phyloP scores from a whole-genome alignment of 2,329 filamentous ascomycete genomes.

The Scytalidium lignicola region DNA sequence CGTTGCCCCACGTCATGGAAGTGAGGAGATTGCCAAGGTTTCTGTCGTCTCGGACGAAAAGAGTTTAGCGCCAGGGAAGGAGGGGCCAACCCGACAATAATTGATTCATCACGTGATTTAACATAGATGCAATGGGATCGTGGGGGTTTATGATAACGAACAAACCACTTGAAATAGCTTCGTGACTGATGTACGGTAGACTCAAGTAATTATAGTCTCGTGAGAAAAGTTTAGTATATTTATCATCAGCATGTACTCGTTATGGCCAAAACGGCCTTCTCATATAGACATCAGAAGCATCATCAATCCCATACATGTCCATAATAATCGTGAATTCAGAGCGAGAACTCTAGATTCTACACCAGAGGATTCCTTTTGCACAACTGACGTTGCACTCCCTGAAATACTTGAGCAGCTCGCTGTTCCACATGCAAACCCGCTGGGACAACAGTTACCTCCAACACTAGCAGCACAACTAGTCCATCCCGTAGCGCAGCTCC shows the following conservation, averaged over 20 bases:
- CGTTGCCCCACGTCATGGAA: not conserved
- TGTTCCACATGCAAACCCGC: slow-evolving; percentile 67
- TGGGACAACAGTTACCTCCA: slow-evolving; percentile 79
- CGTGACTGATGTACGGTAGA: too few species aligned
- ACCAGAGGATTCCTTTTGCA: slow-evolving; percentile 12
- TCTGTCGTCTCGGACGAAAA: not conserved
- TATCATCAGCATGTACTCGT: too few species aligned
- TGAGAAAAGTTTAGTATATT: too few species aligned
- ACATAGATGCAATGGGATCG: too few species aligned
- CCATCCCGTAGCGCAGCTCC: slow-evolving; percentile 74
- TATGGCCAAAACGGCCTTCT: not conserved
- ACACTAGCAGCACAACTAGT: slow-evolving; percentile 60
- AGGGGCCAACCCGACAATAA: too few species aligned
- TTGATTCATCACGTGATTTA: too few species aligned
- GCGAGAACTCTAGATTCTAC: not conserved
- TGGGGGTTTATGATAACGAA: too few species aligned
- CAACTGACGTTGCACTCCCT: slow-evolving; percentile 43
- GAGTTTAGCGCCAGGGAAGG: not conserved
- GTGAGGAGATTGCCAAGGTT: not conserved
- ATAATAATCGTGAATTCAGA: not conserved
- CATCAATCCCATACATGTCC: not conserved
- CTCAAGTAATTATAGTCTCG: too few species aligned
- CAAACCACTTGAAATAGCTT: too few species aligned
- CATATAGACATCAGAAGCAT: not conserved
- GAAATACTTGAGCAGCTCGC: slow-evolving; percentile 62